Evolutionary conservation across 2,329 filamentous ascomycete genomes (phyloP).

Genomic region (Paradendryphiella salina): DNA sequence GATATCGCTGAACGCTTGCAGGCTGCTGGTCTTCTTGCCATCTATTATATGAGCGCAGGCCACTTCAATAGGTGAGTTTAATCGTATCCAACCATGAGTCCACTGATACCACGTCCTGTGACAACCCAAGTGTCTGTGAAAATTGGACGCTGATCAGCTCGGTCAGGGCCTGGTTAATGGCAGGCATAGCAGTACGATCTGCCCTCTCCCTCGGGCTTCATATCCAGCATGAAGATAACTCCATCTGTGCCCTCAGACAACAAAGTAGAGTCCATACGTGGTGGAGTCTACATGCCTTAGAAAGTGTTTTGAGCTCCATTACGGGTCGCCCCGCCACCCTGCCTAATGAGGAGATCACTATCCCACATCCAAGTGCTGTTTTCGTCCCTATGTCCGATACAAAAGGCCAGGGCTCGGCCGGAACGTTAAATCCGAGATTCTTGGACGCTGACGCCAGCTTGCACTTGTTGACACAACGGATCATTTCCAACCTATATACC

Average conservation of each 20-base stretch:
- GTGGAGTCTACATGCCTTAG: constrained; percentile 44
- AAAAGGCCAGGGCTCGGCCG: neutral
- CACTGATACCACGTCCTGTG: neutral
- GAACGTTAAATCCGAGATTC: neutral
- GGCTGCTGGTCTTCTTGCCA: constrained; percentile 35
- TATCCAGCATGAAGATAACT: constrained; percentile 31
- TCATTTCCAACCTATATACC: constrained; percentile 34
- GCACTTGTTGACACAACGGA: constrained; percentile 9
- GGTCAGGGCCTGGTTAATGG: constrained; percentile 40
- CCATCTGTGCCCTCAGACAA: constrained; percentile 19
- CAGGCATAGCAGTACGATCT: constrained; percentile 39
- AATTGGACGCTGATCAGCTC: constrained; percentile 10
- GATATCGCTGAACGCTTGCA: neutral
- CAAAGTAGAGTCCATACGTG: constrained; percentile 42
- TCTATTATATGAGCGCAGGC: constrained; percentile 44
- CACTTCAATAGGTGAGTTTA: constrained; percentile 34
- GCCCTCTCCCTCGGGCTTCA: constrained; percentile 41
- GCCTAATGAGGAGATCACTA: constrained; percentile 31
- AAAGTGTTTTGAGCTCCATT: constrained; percentile 39
- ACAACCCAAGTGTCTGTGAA: neutral
- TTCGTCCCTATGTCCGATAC: neutral
- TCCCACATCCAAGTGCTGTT: constrained; percentile 23
- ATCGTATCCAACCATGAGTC: neutral
- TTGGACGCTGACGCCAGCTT: constrained; percentile 10
- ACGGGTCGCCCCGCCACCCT: constrained; percentile 44